Evolutionary conservation across 176 grass and related monocot species (phyloP).

Genomic region (Cymbopogon citratus): DNA sequence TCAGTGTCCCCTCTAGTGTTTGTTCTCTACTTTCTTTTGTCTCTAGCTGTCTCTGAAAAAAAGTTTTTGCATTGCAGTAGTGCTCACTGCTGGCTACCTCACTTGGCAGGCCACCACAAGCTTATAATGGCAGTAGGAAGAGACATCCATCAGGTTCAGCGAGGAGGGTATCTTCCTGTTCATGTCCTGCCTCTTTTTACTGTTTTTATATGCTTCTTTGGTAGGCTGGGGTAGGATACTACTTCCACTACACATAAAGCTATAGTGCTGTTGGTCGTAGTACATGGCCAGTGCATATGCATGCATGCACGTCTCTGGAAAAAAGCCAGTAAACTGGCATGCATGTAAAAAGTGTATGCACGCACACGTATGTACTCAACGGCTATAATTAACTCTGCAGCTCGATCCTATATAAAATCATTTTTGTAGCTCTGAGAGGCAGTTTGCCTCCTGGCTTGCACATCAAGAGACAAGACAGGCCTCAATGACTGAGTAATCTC

Average conservation of each 20-base stretch:
- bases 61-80: constrained; percentile 7
- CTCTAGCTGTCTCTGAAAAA: constrained; percentile 67
- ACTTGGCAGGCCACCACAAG: constrained; percentile 33
- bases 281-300: constrained; percentile 30
- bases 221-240: constrained; percentile 29
- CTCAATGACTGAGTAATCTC: not conserved
- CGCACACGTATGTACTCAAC: constrained; percentile 41
- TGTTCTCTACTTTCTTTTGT: constrained; percentile 56
- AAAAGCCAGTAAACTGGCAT: constrained; percentile 37
- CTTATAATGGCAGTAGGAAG: constrained; percentile 38
- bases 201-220: constrained; percentile 46
- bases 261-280: not conserved
- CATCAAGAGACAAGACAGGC: constrained; percentile 3
- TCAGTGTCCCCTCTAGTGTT: constrained; percentile 39
- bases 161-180: constrained; percentile 50
- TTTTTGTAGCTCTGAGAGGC: constrained; percentile 8
- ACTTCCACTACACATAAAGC: constrained; percentile 6
- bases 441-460: constrained; percentile 21
- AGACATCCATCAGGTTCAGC: constrained; percentile 26
- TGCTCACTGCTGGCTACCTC: constrained; percentile 44
- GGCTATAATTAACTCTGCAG: constrained; percentile 7
- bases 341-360: constrained; percentile 52
- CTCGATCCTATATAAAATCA: constrained; percentile 20
- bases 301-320: constrained; percentile 50
- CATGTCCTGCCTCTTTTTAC: constrained; percentile 47